phyloP scores from a whole-genome alignment of 2,329 filamentous ascomycete species.

The Ceratocystis lukuohia region DNA sequence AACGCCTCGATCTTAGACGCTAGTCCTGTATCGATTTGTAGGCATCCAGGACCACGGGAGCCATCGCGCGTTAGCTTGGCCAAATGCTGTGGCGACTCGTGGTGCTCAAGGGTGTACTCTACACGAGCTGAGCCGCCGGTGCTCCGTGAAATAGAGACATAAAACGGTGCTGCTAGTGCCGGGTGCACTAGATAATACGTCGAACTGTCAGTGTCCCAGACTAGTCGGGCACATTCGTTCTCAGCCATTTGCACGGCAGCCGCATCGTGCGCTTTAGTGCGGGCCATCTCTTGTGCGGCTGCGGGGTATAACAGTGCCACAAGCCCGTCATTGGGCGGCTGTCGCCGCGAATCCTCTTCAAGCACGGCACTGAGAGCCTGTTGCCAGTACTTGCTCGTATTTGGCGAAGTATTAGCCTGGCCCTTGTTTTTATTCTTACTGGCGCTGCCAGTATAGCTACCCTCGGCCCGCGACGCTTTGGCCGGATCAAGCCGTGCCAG shows the following conservation, averaged over 20 bases:
- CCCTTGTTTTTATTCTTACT: slow-evolving; percentile 21
- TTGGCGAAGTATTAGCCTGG: slow-evolving; percentile 23
- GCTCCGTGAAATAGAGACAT: slow-evolving; percentile 44
- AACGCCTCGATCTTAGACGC: slow-evolving; percentile 46
- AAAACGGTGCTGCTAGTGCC: slow-evolving; percentile 49
- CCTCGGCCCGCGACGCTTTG: slow-evolving; percentile 40
- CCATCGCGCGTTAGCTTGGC: slow-evolving; percentile 45
- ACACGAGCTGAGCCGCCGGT: slow-evolving; percentile 37
- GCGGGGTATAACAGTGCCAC: slow-evolving; percentile 56
- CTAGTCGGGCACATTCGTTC: slow-evolving; percentile 54
- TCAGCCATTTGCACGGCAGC: slow-evolving; percentile 49
- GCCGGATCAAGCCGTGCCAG: slow-evolving; percentile 47
- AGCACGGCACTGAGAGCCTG: slow-evolving; percentile 46
- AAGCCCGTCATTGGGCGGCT: slow-evolving; percentile 46
- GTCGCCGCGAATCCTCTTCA: slow-evolving; percentile 40
- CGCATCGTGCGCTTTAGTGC: slow-evolving; percentile 38
- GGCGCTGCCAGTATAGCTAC: slow-evolving; percentile 23
- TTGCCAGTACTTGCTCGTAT: slow-evolving; percentile 37
- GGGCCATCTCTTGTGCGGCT: slow-evolving; percentile 48
- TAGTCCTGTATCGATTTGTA: slow-evolving; percentile 49
- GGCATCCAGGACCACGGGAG: slow-evolving; percentile 37
- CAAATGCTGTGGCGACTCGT: slow-evolving; percentile 47
- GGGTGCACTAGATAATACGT: slow-evolving; percentile 52
- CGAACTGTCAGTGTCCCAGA: slow-evolving; percentile 52
- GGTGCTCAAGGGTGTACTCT: slow-evolving; percentile 52